phyloP scores from a whole-genome alignment of 2,329 filamentous ascomycete genomes.

The Zymoseptoria tritici region DNA sequence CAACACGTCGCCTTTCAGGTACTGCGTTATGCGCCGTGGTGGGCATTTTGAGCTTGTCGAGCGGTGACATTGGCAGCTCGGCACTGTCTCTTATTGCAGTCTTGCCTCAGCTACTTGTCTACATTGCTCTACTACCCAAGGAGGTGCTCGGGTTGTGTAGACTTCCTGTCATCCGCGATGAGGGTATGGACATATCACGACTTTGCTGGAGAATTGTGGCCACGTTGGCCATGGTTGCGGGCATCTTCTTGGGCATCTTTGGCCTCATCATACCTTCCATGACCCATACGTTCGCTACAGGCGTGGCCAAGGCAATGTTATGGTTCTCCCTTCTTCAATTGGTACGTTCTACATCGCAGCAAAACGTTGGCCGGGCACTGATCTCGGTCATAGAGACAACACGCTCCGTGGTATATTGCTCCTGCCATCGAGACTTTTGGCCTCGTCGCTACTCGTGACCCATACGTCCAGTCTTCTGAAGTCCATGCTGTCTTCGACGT shows the following conservation, averaged over 20 bases:
- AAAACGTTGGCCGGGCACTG: not conserved
- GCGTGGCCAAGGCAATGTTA: not conserved
- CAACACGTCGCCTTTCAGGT: not conserved
- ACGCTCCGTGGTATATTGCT: conserved; percentile 1
- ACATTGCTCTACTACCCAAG: not conserved
- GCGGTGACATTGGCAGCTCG: not conserved
- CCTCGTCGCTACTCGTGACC: not conserved
- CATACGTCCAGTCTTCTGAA: not conserved
- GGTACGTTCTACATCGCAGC: not conserved
- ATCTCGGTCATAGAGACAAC: not conserved
- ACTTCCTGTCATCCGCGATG: not conserved
- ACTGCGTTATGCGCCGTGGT: not conserved
- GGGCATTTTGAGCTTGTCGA: not conserved
- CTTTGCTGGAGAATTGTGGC: not conserved
- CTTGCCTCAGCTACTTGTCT: not conserved
- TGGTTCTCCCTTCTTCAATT: not conserved
- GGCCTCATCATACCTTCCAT: not conserved
- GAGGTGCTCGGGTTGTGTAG: not conserved
- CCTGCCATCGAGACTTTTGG: not conserved
- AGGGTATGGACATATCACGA: not conserved
- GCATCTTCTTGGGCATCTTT: not conserved
- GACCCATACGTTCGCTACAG: not conserved
- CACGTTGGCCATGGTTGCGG: not conserved
- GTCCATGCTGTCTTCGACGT: conserved; percentile 1
- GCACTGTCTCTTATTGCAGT: not conserved